phyloP scores from a whole-genome alignment of 2,329 filamentous ascomycete genomes.

The Ceratocystis destructans region DNA sequence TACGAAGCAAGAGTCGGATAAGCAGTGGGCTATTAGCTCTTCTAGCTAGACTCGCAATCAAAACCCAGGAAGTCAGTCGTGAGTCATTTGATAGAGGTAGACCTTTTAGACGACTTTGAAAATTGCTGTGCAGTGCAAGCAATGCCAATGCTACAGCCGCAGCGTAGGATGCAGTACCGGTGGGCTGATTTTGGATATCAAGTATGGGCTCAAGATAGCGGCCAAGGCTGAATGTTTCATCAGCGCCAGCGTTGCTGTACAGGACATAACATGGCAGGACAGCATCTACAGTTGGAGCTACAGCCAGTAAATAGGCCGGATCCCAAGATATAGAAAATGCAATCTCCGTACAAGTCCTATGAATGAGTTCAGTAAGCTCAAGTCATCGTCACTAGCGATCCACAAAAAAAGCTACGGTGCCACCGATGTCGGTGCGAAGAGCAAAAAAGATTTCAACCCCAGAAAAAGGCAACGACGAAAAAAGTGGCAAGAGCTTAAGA shows the following conservation, averaged over 20 bases:
- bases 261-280: not conserved
- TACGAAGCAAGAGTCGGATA: no score
- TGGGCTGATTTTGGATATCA: not conserved
- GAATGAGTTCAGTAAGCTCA: not conserved
- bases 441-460: conserved; percentile 2
- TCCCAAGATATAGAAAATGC: not conserved
- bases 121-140: no score
- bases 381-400: conserved; percentile 7
- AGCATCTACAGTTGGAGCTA: no score
- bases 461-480: conserved; percentile 11
- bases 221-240: not conserved
- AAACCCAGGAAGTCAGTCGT: not conserved
- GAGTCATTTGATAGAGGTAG: not conserved
- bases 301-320: not conserved
- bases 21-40: not conserved
- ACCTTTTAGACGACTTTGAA: no score
- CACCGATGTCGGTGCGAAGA: conserved; percentile 18
- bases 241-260: not conserved
- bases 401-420: conserved; percentile 15
- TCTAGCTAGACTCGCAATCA: not conserved
- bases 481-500: conserved; percentile 8
- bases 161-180: not conserved
- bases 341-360: not conserved
- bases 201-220: not conserved
- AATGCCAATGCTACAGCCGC: not conserved